Evolutionary conservation across 805 yeast species (phyloP).

Genomic region (Pichia pseudocactophila): DNA sequence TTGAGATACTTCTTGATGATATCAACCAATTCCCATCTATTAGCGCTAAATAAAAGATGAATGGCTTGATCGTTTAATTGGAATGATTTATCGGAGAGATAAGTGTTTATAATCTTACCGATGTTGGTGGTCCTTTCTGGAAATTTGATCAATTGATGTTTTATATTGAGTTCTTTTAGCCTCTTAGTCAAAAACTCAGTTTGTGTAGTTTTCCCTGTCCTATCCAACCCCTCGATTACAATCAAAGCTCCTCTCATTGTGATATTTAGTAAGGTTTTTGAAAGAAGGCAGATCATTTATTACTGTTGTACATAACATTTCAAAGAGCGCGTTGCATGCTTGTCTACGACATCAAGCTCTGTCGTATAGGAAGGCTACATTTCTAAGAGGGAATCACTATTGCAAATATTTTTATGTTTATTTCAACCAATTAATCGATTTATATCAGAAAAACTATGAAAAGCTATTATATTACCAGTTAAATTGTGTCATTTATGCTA

Average conservation of each 20-base stretch:
- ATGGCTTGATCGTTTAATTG: constrained; percentile 66
- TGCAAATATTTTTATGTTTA: no score
- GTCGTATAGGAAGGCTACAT: no score
- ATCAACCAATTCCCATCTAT: constrained; percentile 77
- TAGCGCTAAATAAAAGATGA: constrained; percentile 84
- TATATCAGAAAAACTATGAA: no score
- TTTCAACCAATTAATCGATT: no score
- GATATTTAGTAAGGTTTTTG: no score
- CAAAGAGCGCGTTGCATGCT: no score
- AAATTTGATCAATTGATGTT: constrained; percentile 55
- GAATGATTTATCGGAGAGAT: constrained; percentile 45
- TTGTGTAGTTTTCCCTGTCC: constrained; percentile 94
- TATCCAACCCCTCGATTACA: constrained; percentile 84
- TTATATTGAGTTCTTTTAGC: constrained; percentile 22
- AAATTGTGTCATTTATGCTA: no score
- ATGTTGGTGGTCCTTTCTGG: constrained; percentile 82
- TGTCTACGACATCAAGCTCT: no score
- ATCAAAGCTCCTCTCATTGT: constrained; percentile 59
- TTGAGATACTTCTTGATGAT: constrained; percentile 37
- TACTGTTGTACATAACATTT: no score
- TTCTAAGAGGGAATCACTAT: no score
- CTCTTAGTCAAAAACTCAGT: constrained; percentile 32
- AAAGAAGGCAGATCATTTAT: no score
- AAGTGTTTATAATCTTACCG: constrained; percentile 70
- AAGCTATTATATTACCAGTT: no score